Conservation (phyloP, 257 asterid species). For the Eucommia ulmoides region DNA sequence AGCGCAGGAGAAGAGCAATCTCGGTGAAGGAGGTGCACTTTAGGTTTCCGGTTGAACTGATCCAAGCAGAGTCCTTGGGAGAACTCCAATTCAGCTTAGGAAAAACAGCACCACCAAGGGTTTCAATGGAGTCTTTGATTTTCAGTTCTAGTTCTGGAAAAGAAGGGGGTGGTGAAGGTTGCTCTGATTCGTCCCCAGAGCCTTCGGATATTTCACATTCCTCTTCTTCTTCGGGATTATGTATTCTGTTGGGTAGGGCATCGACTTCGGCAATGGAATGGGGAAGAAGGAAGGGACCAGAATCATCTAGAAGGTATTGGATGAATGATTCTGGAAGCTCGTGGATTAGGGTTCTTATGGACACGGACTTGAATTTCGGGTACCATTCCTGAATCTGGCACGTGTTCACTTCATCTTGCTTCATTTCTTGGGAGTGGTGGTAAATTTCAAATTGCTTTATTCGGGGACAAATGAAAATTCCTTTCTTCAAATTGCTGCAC, state of each 20-base stretch:
- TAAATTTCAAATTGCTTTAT: too few species aligned
- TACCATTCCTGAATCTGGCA: slow-evolving; percentile 97
- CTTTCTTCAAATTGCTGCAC: too few species aligned
- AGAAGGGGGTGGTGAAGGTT: slow-evolving; percentile 40
- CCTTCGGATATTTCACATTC: slow-evolving; percentile 43
- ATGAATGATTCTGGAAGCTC: slow-evolving; percentile 71
- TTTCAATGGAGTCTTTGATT: slow-evolving; percentile 45
- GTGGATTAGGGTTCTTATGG: slow-evolving; percentile 50
- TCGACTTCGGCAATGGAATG: slow-evolving; percentile 45
- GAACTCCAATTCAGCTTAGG: slow-evolving; percentile 95
- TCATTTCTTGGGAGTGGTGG: too few species aligned
- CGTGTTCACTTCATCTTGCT: slow-evolving; percentile 55
- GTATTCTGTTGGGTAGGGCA: slow-evolving; percentile 70
- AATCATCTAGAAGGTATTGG: slow-evolving; percentile 50
- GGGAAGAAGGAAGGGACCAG: slow-evolving; percentile 77
- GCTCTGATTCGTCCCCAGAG: slow-evolving; percentile 70
- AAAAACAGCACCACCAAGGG: slow-evolving; percentile 77
- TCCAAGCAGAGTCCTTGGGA: slow-evolving; percentile 92
- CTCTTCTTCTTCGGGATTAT: slow-evolving; percentile 65
- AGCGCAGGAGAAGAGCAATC: slow-evolving; percentile 55
- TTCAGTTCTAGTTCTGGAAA: slow-evolving; percentile 63
- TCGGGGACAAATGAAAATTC: too few species aligned
- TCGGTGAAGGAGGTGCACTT: slow-evolving; percentile 66
- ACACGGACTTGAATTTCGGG: slow-evolving; percentile 55
- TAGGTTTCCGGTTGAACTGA: slow-evolving; percentile 58